Evolutionary conservation across 202 grass and related monocot species (phyloP).

Genomic region (Panicum virgatum): DNA sequence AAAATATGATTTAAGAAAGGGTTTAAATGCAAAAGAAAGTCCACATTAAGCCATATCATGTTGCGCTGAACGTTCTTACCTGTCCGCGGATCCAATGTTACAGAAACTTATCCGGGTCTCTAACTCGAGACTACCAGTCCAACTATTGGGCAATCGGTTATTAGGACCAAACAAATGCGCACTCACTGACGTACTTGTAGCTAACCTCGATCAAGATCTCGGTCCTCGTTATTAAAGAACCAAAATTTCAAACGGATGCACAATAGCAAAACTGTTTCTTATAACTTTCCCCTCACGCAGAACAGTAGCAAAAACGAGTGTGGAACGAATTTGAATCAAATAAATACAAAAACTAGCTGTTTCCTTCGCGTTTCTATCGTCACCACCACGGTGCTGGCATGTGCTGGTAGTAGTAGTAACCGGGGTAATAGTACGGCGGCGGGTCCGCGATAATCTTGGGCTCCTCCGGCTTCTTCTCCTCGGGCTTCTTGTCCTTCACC

Average conservation of each 20-base stretch:
- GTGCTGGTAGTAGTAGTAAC: neutral
- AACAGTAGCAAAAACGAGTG: neutral
- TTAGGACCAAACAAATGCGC: neutral
- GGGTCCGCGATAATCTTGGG: neutral
- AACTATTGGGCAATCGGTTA: too few relatives aligned
- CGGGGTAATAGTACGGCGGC: neutral
- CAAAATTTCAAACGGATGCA: neutral
- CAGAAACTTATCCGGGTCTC: neutral
- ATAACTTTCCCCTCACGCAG: neutral
- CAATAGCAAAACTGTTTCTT: neutral
- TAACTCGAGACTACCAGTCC: neutral
- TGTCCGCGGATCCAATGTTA: neutral
- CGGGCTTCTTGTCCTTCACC: slow-evolving; percentile 32
- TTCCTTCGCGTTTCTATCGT: neutral
- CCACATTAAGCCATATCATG: neutral
- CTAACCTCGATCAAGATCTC: too few relatives aligned
- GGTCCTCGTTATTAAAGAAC: too few relatives aligned
- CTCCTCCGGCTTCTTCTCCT: neutral
- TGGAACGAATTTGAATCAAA: neutral
- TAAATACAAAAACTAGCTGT: neutral
- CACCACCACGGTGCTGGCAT: neutral
- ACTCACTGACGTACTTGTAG: neutral
- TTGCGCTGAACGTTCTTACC: neutral
- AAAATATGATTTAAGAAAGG: too few relatives aligned
- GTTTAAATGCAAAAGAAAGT: neutral